Evolutionary conservation across 345 rosid genomes (phyloP), one percentile per base, ranked within the genome.

Genomic region (Lumnitzera racemosa): DNA sequence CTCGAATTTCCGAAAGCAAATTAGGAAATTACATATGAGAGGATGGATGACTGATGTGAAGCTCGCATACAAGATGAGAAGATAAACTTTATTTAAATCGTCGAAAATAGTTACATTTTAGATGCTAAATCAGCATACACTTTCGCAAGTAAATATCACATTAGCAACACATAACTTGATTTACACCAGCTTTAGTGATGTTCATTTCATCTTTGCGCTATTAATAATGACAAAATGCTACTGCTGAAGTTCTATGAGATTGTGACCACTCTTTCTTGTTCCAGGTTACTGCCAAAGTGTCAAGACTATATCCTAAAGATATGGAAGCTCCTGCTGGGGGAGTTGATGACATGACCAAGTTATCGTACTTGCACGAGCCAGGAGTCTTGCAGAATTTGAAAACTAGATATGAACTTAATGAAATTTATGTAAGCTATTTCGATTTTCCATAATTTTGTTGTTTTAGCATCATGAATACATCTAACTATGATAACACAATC

Each of bases 311-410:
- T 60, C 98, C 98, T 13, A 86, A 86, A 51, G 98, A 91, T 69
- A 71, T 79, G 72, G 98, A 91, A 81, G 96, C 96, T 66, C 91
- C 96, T 16, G 76, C 94, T 23, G 98, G 95, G 43, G 98, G 98
- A 53, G 96, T 91, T 64, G 98, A 91, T 86, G 98, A 88, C 78
- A 91, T 91, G 98, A 88, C 96, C 61, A 91, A 88, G 78, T 83
- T 91, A 12, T 91, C 98, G 15, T 91, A 91, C 70, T 68, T 91
- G 72, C 98, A 91, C 24, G 98, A 91, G 76, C 98, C 98, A 52
- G 98, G 98, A 72, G 98, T 91, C 70, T 69, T 91, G 71, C 81
- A 80, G 80, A 91, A 91, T 76, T 70, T 91, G 49, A 83, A 72
- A 70, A 69, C 61, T 24, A 80, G 98, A 88, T 91, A 86, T 29